These are phyloP conservation scores for Porcisia hertigi DNA, from an alignment of 208 protist genomes.

Conservation along the genomic window DNA sequence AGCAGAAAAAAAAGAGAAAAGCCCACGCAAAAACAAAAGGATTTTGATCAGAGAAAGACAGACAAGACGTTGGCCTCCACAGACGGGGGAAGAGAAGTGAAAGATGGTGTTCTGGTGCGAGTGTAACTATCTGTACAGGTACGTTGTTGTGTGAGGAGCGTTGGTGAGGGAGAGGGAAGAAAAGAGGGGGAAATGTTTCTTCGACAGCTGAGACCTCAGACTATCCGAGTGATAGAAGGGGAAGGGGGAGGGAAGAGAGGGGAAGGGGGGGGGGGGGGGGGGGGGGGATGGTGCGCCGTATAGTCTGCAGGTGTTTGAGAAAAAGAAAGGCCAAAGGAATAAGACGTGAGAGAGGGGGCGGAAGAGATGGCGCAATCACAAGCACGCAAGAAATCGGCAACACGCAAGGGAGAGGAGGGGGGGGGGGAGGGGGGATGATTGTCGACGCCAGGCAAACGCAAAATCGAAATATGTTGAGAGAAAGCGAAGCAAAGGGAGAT, in stretches of 20 bases:
- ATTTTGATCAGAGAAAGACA: not conserved
- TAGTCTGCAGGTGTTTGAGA: conserved; percentile 2
- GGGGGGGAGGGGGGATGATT: not conserved
- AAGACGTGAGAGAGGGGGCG: not conserved
- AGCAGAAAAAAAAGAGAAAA: not conserved
- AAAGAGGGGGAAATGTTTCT: not conserved
- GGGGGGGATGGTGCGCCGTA: conserved; percentile 1
- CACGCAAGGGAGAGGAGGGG: conserved; percentile 8
- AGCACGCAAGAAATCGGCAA: conserved; percentile 3
- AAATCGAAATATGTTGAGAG: conserved; percentile 6
- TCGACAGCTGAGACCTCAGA: conserved; percentile 1
- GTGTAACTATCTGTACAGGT: conserved; percentile 8
- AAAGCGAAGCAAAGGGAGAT: not conserved
- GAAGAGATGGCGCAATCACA: not conserved
- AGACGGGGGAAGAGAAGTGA: not conserved
- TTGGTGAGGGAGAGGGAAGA: not conserved
- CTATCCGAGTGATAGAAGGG: conserved; percentile 7
- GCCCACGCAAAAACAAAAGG: not conserved
- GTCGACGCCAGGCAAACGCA: conserved; percentile 8
- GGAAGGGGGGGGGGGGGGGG: not conserved
- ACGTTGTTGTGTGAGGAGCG: not conserved
- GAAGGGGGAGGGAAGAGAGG: not conserved
- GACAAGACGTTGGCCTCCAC: not conserved
- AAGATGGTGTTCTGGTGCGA: not conserved
- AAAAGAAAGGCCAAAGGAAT: conserved; percentile 8